A percentile compares a stretch with the other conserved stretches of the same genome.
Evolutionary conservation across 2,329 filamentous ascomycete genomes (phyloP).

Genomic region (Cyclaneusma minus): DNA sequence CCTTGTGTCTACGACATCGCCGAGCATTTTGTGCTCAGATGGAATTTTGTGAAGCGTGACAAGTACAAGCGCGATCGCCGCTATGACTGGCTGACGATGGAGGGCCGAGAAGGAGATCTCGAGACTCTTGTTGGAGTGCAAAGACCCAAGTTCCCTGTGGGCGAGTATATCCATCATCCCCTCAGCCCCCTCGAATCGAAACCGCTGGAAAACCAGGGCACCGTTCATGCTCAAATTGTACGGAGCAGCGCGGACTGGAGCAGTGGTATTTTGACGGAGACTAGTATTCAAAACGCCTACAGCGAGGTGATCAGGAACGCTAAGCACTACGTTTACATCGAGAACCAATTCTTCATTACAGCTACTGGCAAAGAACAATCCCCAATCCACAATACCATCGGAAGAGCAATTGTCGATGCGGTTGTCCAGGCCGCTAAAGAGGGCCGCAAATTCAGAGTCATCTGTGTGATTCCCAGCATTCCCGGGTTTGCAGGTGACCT

Average conservation of each 20-base stretch:
- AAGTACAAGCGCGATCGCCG: conserved; percentile 84
- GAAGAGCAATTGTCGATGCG: conserved; percentile 79
- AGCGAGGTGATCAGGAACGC: conserved; percentile 72
- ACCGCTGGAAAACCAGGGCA: conserved; percentile 48
- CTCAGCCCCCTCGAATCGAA: conserved; percentile 54
- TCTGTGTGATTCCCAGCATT: conserved; percentile 79
- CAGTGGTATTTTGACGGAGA: conserved; percentile 71
- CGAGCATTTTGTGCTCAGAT: conserved; percentile 84
- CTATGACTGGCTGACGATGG: conserved; percentile 74
- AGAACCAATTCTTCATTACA: conserved; percentile 96
- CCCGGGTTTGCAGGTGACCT: conserved; percentile 91
- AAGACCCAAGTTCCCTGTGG: conserved; percentile 75
- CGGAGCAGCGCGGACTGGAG: conserved; percentile 89
- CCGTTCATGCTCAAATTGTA: conserved; percentile 70
- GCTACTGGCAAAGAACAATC: conserved; percentile 78
- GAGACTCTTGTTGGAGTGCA: conserved; percentile 84
- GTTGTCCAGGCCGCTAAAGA: conserved; percentile 70
- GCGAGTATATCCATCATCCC: conserved; percentile 74
- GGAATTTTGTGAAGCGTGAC: conserved; percentile 95
- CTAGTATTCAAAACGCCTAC: conserved; percentile 81
- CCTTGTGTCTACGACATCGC: conserved; percentile 87
- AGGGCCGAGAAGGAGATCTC: conserved; percentile 59
- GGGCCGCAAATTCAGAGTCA: conserved; percentile 75
- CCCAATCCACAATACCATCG: conserved; percentile 79
- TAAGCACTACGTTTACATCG: conserved; percentile 89